Conservation (phyloP, 192 early-diverging fungal genomes). For the Backusella macrospora region DNA sequence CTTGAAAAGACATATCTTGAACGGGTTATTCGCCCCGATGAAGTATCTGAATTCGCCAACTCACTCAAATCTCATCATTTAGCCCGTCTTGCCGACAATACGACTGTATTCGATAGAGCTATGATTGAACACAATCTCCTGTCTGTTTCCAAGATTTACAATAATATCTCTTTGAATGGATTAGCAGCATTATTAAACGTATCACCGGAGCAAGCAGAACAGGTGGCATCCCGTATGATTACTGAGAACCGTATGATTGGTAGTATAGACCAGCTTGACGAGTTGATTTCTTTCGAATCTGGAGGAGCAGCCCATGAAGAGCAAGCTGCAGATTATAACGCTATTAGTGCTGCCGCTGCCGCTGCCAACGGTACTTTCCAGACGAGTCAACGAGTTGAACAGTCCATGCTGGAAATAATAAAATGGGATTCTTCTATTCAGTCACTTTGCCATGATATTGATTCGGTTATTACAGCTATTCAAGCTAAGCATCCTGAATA, state of each 20-base stretch:
- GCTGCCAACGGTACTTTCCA: constrained; percentile 37
- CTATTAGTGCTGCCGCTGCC: constrained; percentile 32
- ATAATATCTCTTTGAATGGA: constrained; percentile 89
- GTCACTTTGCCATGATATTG: constrained; percentile 59
- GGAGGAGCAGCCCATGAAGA: constrained; percentile 36
- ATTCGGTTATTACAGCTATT: constrained; percentile 55
- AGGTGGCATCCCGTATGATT: constrained; percentile 87
- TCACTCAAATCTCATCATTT: constrained; percentile 79
- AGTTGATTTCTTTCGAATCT: constrained; percentile 82
- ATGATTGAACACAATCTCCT: constrained; percentile 96
- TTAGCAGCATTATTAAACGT: constrained; percentile 79
- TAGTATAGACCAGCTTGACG: constrained; percentile 90
- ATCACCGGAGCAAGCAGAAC: constrained; percentile 80
- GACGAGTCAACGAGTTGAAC: constrained; percentile 24
- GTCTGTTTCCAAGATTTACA: constrained; percentile 87
- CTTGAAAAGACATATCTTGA: constrained; percentile 95
- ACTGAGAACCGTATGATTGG: constrained; percentile 86
- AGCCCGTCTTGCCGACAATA: constrained; percentile 71
- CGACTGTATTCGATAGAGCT: constrained; percentile 86
- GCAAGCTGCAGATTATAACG: constrained; percentile 27
- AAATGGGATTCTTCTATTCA: constrained; percentile 63
- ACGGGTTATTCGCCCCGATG: constrained; percentile 74
- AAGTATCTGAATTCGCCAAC: constrained; percentile 79
- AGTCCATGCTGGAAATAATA: constrained; percentile 48
- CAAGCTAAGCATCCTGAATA: constrained; percentile 53